Base-by-base conservation (phyloP, 345 rosid species). In the Theobroma cacao region DNA sequence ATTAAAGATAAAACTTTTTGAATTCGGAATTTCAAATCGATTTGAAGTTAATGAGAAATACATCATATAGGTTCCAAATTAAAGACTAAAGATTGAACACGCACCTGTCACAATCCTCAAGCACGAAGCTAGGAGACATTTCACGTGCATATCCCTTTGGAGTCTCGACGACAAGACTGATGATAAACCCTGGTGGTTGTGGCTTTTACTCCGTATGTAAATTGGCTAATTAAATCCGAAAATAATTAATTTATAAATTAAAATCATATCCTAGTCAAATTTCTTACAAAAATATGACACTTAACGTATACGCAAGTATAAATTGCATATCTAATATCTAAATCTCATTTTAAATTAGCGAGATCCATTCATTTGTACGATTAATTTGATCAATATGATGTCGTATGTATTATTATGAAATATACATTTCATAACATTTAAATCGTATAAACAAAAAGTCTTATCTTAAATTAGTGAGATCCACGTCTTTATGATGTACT, bases 21-120 rank as follows among this genome's bases (percentile, higher is more conserved):
- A 71, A 8, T 30, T 43, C 6, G 43, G 24, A 41, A 13, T 41
- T 67, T 67, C 75, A 71, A 48, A 71, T 10, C 15, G 48, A 60
- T 18, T 48, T 60, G 52, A 78, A 59, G 40, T 48, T 71, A 78
- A 45, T 34, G 33, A 77, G 20, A 56, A 68, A 58, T 61, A 48
- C 7, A 3, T 30, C 15, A 47, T 30, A 50, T 18, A 63, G 38
- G 48, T 64, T 79, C 59, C 48, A 74, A 43, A 56, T 50, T 6
- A 40, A 55, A 20, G 33, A 56, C 34, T 6, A 40, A 55, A 20
- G 33, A 31, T 66, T 62, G 63, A 40, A 30, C 33, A 38, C 47
- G 61, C 11, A 45, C 24, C 74, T 69, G 56, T 69, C 74, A 28
- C 56, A 69, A 68, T 45, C 24, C 7, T 2, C 38, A 24, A 26